Base-by-base conservation (phyloP, 495 filamentous ascomycete genomes). In the Clohesyomyces aquaticus region DNA sequence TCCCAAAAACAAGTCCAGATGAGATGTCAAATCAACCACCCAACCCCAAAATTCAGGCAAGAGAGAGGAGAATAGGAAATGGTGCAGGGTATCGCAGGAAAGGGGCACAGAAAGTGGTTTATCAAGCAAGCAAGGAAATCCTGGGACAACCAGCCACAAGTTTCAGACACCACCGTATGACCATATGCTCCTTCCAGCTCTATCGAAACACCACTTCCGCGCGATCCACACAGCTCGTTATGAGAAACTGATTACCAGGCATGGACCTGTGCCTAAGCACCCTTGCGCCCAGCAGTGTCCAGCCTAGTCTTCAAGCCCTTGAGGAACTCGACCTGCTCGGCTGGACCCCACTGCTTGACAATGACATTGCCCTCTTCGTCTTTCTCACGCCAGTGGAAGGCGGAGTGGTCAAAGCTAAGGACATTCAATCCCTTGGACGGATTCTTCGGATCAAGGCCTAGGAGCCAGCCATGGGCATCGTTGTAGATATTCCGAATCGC, bases 401-500 rank as follows among this genome's bases (percentile, higher is more conserved):
- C 55, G 8, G 47, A 22, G 23, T 28, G n/a, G 14, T 48, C 63
- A 27, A 66, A 66, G 8, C 12, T 29, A 11, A 66, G 46, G 25
- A 66, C 12, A 25, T 55, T 14, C 23, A 61, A 19, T 14, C 58
- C 47, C 45, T 58, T 58, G 25, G 16, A 12, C 22, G 54, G 43
- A 12, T 48, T 55, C 25, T 48, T 21, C 10, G 11, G 19, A 25
- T 57, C 55, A 9, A 52, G 11, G 19, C 2, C 12, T 12, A 41
- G 27, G 11, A 66, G 50, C 63, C 57, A 66, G 26, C 11, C 12
- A 29, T 21, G 8, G 22, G 56, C 57, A 27, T 61, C 49, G 46
- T 60, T 56, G 47, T 38, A 66, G 56, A 66, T 47, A 23, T 55
- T 56, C 43, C 61, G 61, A 57, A 56, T 55, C 19, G 63, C 57